Percentiles rank a stretch among this genome's conserved stretches.
phyloP scores from a whole-genome alignment of 352 stramenopile species.

The Aphanomyces astaci region DNA sequence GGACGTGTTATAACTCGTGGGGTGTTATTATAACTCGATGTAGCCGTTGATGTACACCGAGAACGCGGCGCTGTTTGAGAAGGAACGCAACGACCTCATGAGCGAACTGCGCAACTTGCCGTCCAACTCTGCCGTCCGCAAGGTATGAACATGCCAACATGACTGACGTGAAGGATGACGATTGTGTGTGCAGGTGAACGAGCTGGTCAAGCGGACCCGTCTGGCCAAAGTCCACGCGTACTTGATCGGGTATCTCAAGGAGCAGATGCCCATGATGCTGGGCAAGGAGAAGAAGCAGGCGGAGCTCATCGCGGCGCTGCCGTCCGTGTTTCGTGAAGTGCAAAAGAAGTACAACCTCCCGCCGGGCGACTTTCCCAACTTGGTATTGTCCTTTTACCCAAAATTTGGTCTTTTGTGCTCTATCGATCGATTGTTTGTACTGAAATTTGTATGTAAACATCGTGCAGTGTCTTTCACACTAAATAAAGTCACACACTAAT shows the following conservation, averaged over 20 bases:
- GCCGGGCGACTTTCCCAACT: constrained; percentile 90
- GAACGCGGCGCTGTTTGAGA: constrained; percentile 92
- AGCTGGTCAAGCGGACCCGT: constrained; percentile 93
- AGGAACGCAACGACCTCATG: constrained; percentile 96
- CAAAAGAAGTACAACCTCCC: constrained; percentile 96
- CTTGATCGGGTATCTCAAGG: constrained; percentile 93
- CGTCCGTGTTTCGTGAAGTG: constrained; percentile 94
- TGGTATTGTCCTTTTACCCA: too few relatives aligned
- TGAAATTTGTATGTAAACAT: too few relatives aligned
- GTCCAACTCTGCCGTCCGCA: constrained; percentile 92
- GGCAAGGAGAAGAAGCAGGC: constrained; percentile 96
- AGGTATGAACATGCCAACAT: constrained; percentile 26
- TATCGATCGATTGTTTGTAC: too few relatives aligned
- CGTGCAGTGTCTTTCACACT: too few relatives aligned
- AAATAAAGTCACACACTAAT: too few relatives aligned
- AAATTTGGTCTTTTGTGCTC: too few relatives aligned
- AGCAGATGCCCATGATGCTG: constrained; percentile 96
- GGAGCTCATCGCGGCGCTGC: constrained; percentile 92
- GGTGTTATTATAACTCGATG: constrained; percentile 27
- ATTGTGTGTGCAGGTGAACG: constrained; percentile 67
- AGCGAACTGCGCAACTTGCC: constrained; percentile 93
- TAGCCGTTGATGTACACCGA: constrained; percentile 66
- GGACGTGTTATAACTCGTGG: too few relatives aligned
- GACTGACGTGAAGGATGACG: constrained; percentile 68
- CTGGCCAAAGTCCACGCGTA: constrained; percentile 96